Evolutionary conservation across 2,329 filamentous ascomycete species (phyloP).

Genomic region (Colletotrichum sansevieriae): DNA sequence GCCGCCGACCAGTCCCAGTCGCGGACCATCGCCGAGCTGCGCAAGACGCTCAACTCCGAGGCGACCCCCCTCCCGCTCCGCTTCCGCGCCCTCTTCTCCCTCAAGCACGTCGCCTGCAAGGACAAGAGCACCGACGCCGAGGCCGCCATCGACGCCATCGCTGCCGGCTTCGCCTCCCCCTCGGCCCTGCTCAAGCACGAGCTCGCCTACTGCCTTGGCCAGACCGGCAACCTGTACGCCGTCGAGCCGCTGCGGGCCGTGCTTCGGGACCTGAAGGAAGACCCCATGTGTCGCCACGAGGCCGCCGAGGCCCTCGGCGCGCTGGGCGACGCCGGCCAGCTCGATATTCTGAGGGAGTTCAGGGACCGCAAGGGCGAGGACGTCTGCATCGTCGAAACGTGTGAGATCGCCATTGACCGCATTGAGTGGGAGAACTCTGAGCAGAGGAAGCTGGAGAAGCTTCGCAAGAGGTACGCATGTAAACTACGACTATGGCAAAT

Average conservation of each 20-base stretch:
- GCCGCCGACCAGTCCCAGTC: constrained; percentile 37
- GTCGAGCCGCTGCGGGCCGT: constrained; percentile 80
- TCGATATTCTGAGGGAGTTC: constrained; percentile 79
- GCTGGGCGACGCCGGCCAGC: constrained; percentile 79
- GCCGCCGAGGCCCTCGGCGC: constrained; percentile 95
- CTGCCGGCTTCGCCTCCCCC: constrained; percentile 84
- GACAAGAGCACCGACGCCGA: constrained; percentile 70
- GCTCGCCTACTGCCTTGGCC: constrained; percentile 95
- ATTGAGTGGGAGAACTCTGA: constrained; percentile 93
- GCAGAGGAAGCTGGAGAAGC: constrained; percentile 77
- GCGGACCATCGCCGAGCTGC: constrained; percentile 69
- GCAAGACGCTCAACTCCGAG: constrained; percentile 85
- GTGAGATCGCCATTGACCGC: constrained; percentile 94
- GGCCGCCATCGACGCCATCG: constrained; percentile 81
- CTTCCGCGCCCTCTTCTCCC: constrained; percentile 96
- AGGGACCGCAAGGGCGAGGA: constrained; percentile 82
- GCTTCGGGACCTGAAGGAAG: constrained; percentile 83
- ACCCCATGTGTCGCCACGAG: constrained; percentile 96
- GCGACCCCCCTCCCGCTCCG: constrained; percentile 85
- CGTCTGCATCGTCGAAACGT: constrained; percentile 91
- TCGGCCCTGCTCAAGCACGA: constrained; percentile 97
- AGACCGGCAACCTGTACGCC: constrained; percentile 83
- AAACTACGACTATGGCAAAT: not conserved
- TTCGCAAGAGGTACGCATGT: constrained; percentile 79
- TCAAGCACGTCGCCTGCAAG: constrained; percentile 90